phyloP scores from a whole-genome alignment of 306 rosid species.

The Cucurbita moschata region DNA sequence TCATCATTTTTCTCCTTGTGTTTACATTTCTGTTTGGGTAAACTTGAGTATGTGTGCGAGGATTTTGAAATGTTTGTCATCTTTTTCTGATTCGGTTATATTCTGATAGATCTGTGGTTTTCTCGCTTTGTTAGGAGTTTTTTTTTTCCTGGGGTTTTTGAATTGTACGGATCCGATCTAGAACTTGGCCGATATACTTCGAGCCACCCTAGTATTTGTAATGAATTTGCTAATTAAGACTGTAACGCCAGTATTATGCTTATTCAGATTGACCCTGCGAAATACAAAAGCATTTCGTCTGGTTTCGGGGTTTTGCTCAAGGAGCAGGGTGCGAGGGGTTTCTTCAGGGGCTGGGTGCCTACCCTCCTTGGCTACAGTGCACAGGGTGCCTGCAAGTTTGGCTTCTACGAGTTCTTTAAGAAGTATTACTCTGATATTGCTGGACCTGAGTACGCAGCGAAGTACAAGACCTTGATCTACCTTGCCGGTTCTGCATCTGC shows the following conservation, averaged over 20 bases:
- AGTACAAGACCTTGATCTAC: conserved; percentile 92
- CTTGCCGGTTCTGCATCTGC: conserved; percentile 98
- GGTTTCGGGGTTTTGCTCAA: conserved; percentile 78
- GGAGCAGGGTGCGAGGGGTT: conserved; percentile 82
- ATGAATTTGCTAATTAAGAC: background rate
- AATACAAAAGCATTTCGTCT: conserved; percentile 74
- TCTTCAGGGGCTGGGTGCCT: conserved; percentile 95
- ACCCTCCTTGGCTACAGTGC: conserved; percentile 93
- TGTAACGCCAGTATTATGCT: background rate
- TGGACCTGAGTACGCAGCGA: conserved; percentile 78
- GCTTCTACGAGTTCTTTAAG: conserved; percentile 93
- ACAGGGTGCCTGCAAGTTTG: conserved; percentile 96
- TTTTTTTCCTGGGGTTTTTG: background rate
- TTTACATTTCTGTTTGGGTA: background rate
- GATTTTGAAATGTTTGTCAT: background rate
- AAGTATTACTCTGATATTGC: conserved; percentile 88
- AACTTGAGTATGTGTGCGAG: background rate
- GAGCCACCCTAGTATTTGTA: background rate
- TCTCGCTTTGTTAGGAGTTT: background rate
- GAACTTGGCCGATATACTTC: background rate
- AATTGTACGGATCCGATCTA: conserved; percentile 1
- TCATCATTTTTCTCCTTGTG: too few species aligned
- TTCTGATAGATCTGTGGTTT: conserved; percentile 26
- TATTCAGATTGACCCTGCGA: conserved; percentile 73
- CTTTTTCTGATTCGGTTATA: background rate